These are phyloP conservation scores for Bromus sterilis DNA, from an alignment of 176 grass and related monocot genomes.

Conservation along the genomic window DNA sequence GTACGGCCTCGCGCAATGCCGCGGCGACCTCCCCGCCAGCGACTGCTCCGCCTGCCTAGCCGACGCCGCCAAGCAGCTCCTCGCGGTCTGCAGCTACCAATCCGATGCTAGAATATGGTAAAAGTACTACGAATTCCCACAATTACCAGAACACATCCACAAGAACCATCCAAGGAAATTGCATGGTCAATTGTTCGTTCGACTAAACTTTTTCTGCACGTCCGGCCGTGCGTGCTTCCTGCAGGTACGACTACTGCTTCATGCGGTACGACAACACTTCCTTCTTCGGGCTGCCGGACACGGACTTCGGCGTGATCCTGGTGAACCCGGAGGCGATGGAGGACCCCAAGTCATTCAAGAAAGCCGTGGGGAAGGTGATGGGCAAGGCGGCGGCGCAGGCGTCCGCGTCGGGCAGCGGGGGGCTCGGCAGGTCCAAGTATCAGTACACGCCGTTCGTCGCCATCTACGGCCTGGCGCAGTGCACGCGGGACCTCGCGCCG, in stretches of 20 bases:
- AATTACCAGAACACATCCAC: too few relatives aligned
- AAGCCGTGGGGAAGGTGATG: conserved; percentile 30
- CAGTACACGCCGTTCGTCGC: conserved; percentile 50
- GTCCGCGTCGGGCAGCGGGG: conserved; percentile 25
- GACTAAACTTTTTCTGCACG: neutral
- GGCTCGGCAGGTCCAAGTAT: conserved; percentile 33
- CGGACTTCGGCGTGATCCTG: conserved; percentile 24
- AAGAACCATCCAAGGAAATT: neutral
- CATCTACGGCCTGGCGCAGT: conserved; percentile 64
- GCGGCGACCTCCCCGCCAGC: conserved; percentile 45
- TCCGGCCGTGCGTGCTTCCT: neutral
- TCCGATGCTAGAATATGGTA: conserved; percentile 62
- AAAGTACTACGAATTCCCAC: too few relatives aligned
- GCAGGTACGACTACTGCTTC: conserved; percentile 75
- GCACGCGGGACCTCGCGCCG: conserved; percentile 47
- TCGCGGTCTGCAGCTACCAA: conserved; percentile 28
- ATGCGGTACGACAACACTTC: conserved; percentile 38
- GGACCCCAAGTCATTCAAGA: conserved; percentile 38
- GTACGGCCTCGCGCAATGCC: conserved; percentile 66
- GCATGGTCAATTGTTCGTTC: neutral
- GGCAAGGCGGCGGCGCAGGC: conserved; percentile 24
- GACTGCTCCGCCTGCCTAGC: conserved; percentile 52
- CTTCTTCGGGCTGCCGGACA: conserved; percentile 44
- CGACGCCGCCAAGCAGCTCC: conserved; percentile 54
- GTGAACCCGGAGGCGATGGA: conserved; percentile 39